phyloP scores from a whole-genome alignment of 805 yeast genomes.

The Yarrowia alimentaria region DNA sequence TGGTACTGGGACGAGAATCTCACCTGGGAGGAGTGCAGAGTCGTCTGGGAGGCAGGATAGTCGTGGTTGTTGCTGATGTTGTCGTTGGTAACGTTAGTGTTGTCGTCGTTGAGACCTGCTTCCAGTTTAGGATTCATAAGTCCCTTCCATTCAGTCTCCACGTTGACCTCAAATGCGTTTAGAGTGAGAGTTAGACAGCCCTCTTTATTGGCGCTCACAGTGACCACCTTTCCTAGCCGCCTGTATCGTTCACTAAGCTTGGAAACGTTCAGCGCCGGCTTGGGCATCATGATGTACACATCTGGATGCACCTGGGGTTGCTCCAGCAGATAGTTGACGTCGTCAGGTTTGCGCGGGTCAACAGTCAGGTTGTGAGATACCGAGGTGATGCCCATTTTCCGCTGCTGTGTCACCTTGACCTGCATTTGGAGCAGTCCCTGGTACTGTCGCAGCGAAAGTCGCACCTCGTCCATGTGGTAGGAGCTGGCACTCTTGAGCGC shows the following conservation, averaged over 20 bases:
- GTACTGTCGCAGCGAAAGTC: not conserved
- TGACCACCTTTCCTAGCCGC: conserved; percentile 1
- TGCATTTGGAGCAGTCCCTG: conserved; percentile 4
- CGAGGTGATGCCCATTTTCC: not conserved
- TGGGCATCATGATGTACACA: conserved; percentile 16
- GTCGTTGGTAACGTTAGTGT: too few relatives aligned
- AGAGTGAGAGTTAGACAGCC: not conserved
- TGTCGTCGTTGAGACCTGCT: too few relatives aligned
- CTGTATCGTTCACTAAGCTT: conserved; percentile 16
- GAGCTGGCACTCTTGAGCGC: conserved; percentile 13
- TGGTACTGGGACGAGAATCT: not conserved
- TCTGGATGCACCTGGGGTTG: conserved; percentile 4
- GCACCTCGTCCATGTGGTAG: conserved; percentile 19
- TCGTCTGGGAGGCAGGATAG: too few relatives aligned
- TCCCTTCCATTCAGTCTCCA: conserved; percentile 17
- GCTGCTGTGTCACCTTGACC: not conserved
- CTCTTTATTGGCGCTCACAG: not conserved
- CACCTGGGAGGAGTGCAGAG: conserved; percentile 1
- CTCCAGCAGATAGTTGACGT: not conserved
- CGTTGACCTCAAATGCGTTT: not conserved
- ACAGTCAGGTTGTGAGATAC: conserved; percentile 7
- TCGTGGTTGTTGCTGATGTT: too few relatives aligned
- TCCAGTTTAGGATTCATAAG: conserved; percentile 8
- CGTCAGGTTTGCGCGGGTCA: conserved; percentile 1
- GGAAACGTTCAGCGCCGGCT: conserved; percentile 5